Evolutionary conservation across 73 alveolate genomes (phyloP).

Genomic region (Tetrahymena malaccensis): DNA sequence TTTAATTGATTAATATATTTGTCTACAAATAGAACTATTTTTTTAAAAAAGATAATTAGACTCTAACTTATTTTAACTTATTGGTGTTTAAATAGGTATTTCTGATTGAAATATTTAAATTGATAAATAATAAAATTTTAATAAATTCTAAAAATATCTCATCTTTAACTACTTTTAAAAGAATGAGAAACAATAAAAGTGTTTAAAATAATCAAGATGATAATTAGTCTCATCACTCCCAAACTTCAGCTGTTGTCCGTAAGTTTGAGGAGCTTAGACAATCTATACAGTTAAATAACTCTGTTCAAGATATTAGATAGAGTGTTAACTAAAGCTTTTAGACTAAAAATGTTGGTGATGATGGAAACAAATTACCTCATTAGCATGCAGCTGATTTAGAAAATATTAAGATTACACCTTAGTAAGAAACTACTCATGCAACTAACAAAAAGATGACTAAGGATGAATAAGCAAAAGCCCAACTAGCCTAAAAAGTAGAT

Average conservation of each 20-base stretch:
- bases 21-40: background rate
- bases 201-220: background rate
- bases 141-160: background rate
- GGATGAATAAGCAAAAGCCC: background rate
- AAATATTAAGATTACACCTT: background rate
- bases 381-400: background rate
- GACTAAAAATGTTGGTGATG: background rate
- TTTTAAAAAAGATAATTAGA: background rate
- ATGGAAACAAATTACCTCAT: background rate
- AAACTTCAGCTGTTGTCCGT: background rate
- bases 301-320: background rate
- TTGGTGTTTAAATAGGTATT: background rate
- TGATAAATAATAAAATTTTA: too few species aligned
- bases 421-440: background rate
- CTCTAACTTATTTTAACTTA: background rate
- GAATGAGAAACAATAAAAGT: background rate
- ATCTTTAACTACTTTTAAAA: background rate
- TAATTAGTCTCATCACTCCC: background rate
- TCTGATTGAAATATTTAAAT: background rate
- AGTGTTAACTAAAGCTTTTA: background rate
- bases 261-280: background rate
- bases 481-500: conserved; percentile 4
- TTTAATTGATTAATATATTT: background rate
- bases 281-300: background rate
- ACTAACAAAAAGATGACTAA: background rate